Evolutionary conservation across 2,329 filamentous ascomycete species (phyloP), one percentile per base, ranked within the genome.

Genomic region (Diaporthe aspalathi): DNA sequence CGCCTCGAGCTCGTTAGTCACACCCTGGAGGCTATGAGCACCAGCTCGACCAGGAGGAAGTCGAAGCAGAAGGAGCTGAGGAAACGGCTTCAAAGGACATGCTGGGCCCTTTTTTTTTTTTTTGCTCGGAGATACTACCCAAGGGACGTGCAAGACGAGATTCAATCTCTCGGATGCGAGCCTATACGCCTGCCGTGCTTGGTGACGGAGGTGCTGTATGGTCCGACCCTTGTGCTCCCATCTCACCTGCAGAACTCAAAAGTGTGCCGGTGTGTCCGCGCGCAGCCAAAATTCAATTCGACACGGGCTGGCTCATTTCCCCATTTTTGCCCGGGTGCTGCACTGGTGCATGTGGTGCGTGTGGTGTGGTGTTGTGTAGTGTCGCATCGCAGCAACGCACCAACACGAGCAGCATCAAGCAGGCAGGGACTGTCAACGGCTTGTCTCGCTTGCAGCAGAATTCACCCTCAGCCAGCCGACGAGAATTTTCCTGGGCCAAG

Each of bases 281-380:
- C n/a, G n/a, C n/a, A n/a, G n/a, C n/a, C n/a, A n/a, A 65, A 63
- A 65, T 65, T 65, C 60, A 65, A 65, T 65, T 65, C 60, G 24
- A 65, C 12, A 45, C n/a, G n/a, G n/a, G n/a, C n/a, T 45, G 60
- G 60, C 60, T 65, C 60, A 65, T 65, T 65, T 65, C 60, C 60
- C 27, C 60, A 43, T 49, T 40, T 63, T 40, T 47, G 40, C 43
- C 29, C n/a, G n/a, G n/a, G 57, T 63, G 57, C 40, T 43, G 56
- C 57, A 27, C n/a, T 47, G 57, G 32, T 40, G 47, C 40, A 24
- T 29, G 57, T 49, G 40, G 17, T 43, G 56, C 56, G 38, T n/a
- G n/a, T n/a, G n/a, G n/a, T n/a, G n/a, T n/a, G n/a, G n/a, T n/a
- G n/a, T n/a, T n/a, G n/a, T n/a, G n/a, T n/a, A n/a, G 29, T 54